Evolutionary conservation across 2,329 filamentous ascomycete species (phyloP).

Genomic region (Xylaria polymorpha): DNA sequence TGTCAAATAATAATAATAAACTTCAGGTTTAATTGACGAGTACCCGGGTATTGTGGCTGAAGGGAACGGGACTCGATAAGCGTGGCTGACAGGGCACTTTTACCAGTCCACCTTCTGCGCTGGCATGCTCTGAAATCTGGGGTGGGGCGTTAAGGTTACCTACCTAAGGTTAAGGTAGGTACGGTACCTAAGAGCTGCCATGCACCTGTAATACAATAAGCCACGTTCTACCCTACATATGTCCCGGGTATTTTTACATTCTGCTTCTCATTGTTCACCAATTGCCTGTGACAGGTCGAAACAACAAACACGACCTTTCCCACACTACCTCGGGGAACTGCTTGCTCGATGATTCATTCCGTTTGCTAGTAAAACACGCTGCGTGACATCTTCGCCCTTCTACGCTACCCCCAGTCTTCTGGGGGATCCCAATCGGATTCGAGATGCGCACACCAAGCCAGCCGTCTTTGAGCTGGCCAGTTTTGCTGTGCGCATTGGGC

Average conservation of each 20-base stretch:
- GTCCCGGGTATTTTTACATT: not conserved
- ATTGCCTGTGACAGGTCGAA: constrained; percentile 24
- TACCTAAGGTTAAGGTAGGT: too few relatives aligned
- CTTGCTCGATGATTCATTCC: constrained; percentile 32
- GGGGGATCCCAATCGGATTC: constrained; percentile 48
- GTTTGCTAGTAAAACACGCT: constrained; percentile 24
- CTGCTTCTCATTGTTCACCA: constrained; percentile 3
- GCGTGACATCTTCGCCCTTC: constrained; percentile 49
- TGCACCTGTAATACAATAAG: not conserved
- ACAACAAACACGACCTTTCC: not conserved
- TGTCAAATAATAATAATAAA: not conserved
- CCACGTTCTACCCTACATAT: constrained; percentile 5
- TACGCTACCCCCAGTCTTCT: constrained; percentile 33
- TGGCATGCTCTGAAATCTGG: too few relatives aligned
- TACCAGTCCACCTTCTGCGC: too few relatives aligned
- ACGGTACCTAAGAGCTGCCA: constrained; percentile 11
- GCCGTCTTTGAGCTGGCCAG: constrained; percentile 72
- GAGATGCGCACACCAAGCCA: constrained; percentile 63
- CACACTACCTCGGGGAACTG: constrained; percentile 3
- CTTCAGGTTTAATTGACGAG: not conserved
- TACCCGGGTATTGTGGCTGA: not conserved
- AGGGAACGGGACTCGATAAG: not conserved
- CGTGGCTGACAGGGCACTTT: not conserved
- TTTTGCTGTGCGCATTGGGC: constrained; percentile 69
- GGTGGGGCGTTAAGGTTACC: too few relatives aligned